A percentile compares a stretch with the other conserved stretches of the same genome.
These are phyloP conservation scores for Podila verticillata DNA, from an alignment of 192 early-diverging fungal genomes.

Conservation along the genomic window DNA sequence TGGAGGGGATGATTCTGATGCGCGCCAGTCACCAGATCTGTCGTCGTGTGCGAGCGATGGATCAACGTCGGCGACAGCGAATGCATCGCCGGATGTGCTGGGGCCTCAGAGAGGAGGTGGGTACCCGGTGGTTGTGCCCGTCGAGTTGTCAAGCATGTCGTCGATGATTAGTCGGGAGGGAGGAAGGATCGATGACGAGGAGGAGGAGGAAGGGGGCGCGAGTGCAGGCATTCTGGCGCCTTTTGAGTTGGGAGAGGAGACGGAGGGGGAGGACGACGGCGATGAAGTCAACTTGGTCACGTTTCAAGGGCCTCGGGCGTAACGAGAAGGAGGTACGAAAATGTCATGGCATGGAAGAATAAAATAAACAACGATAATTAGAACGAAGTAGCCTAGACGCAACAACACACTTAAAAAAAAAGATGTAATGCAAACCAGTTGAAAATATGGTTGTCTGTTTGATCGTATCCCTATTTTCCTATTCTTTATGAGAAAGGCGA, in stretches of 20 bases:
- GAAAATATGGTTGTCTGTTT: too few relatives aligned
- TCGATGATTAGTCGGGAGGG: slow-evolving; percentile 19
- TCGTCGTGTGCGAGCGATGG: slow-evolving; percentile 42
- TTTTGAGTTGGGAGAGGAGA: slow-evolving; percentile 3
- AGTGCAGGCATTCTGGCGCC: slow-evolving; percentile 23
- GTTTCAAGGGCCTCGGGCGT: background rate
- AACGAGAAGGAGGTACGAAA: background rate
- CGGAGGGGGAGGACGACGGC: slow-evolving; percentile 7
- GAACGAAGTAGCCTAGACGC: too few relatives aligned
- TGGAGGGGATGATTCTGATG: background rate
- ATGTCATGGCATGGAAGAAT: background rate
- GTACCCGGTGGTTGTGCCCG: background rate
- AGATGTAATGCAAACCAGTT: too few relatives aligned
- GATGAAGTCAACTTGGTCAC: slow-evolving; percentile 32
- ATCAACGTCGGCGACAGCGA: slow-evolving; percentile 39
- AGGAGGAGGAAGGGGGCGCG: background rate
- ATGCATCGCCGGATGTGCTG: slow-evolving; percentile 13
- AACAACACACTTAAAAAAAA: too few relatives aligned
- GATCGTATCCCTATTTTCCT: too few relatives aligned
- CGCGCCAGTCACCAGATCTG: slow-evolving; percentile 17
- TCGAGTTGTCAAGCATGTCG: background rate
- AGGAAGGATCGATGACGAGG: slow-evolving; percentile 25
- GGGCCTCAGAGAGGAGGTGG: background rate
- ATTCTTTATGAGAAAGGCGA: too few relatives aligned
- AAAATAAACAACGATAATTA: too few relatives aligned